phyloP scores from a whole-genome alignment of 257 asterid genomes.

The Jaltomata sinuosa region DNA sequence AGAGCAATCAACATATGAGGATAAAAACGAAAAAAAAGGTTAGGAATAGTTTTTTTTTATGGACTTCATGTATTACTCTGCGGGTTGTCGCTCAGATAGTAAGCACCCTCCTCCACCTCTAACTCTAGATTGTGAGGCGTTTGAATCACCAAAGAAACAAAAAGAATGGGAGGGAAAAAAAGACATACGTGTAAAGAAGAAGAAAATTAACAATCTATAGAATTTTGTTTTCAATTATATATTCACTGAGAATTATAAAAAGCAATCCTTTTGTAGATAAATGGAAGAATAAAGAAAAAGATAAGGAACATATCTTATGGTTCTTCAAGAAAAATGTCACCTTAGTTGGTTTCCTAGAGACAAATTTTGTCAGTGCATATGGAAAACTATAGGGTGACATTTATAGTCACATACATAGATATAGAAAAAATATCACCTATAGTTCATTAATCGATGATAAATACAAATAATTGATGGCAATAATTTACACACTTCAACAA shows the following conservation, averaged over 20 bases:
- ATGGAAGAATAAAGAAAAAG: neutral
- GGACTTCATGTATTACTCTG: neutral
- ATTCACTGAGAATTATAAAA: neutral
- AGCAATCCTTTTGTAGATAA: neutral
- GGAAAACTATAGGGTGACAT: neutral
- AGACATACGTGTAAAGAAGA: too few relatives aligned
- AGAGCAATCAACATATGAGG: neutral
- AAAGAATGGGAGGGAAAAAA: too few relatives aligned
- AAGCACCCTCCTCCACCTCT: too few relatives aligned
- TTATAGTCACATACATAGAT: neutral
- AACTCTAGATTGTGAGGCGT: too few relatives aligned
- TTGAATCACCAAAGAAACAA: too few relatives aligned
- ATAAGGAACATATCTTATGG: neutral
- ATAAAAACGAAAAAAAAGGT: neutral
- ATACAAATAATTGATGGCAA: neutral
- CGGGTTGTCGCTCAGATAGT: too few relatives aligned
- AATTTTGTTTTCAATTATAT: neutral
- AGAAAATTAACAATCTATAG: neutral
- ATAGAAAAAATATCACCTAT: neutral
- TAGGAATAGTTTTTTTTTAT: neutral
- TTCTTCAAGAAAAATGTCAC: neutral
- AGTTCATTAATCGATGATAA: neutral
- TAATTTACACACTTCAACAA: neutral
- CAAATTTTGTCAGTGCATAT: neutral
- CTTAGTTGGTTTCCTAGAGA: neutral